Percentiles rank a stretch among this genome's conserved stretches.
phyloP scores from a whole-genome alignment of 306 rosid species.

The Glycine tomentella region DNA sequence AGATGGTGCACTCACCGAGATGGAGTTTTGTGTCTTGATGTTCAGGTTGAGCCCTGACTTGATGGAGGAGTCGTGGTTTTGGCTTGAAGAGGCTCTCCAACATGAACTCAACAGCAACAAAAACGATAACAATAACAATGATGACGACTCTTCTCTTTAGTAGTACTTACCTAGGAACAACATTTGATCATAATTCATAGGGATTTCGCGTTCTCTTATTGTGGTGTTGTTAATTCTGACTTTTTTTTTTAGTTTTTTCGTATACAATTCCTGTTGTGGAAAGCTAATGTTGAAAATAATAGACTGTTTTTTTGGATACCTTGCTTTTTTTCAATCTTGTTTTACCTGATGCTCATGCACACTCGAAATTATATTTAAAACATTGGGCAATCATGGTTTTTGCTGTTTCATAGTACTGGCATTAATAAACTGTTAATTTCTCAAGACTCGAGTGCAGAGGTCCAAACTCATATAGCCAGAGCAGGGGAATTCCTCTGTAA shows the following conservation, averaged over 20 bases:
- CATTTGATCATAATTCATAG: not conserved
- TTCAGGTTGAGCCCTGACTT: slow-evolving; percentile 87
- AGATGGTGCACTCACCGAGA: slow-evolving; percentile 76
- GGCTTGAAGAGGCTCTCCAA: slow-evolving; percentile 70
- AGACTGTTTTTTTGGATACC: slow-evolving; percentile 23
- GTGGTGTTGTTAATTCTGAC: not conserved
- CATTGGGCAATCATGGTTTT: not conserved
- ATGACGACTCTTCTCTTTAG: not conserved
- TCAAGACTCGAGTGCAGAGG: not conserved
- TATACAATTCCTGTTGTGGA: not conserved
- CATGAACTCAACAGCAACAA: slow-evolving; percentile 34
- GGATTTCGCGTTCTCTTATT: not conserved
- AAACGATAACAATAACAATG: not conserved
- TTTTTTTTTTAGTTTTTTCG: not conserved
- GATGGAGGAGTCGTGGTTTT: slow-evolving; percentile 76
- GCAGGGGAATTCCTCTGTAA: not conserved
- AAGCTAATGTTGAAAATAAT: slow-evolving; percentile 24
- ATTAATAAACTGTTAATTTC: not conserved
- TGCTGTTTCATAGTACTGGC: not conserved
- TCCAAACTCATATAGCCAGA: not conserved
- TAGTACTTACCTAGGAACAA: not conserved
- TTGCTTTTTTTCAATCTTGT: not conserved
- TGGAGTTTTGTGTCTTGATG: slow-evolving; percentile 98
- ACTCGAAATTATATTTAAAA: not conserved
- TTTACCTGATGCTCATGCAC: slow-evolving; percentile 11